Evolutionary conservation across 176 grass and related monocot species (phyloP).

Genomic region (Tillandsia leiboldiana): DNA sequence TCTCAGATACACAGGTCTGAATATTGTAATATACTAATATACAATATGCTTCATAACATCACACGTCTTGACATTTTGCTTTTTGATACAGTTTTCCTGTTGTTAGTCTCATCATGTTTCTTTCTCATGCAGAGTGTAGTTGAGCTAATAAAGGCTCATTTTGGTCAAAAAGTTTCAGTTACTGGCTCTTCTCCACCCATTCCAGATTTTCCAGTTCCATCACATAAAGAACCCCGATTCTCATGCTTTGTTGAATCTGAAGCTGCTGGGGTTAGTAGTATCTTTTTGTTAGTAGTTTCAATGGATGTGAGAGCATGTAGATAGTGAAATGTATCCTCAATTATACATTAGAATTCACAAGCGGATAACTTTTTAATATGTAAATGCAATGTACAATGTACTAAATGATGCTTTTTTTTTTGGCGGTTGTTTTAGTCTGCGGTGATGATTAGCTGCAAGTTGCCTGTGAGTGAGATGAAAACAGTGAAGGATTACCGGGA

Average conservation of each 20-base stretch:
- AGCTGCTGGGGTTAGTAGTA: conserved; percentile 77
- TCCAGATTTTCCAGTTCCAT: conserved; percentile 76
- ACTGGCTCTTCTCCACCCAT: conserved; percentile 42
- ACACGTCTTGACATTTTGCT: too few relatives aligned
- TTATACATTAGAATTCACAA: too few relatives aligned
- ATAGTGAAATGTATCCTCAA: background rate
- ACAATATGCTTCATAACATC: too few relatives aligned
- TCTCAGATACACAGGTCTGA: conserved; percentile 64
- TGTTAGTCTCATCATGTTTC: background rate
- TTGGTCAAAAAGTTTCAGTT: conserved; percentile 57
- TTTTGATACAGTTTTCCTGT: background rate
- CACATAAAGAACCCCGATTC: conserved; percentile 84
- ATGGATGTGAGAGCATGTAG: conserved; percentile 3
- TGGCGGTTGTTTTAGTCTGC: conserved; percentile 63
- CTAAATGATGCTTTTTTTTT: conserved; percentile 10
- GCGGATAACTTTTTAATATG: too few relatives aligned
- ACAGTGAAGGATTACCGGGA: conserved; percentile 86
- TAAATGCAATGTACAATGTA: background rate
- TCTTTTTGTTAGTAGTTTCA: conserved; percentile 1
- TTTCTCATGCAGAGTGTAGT: conserved; percentile 49
- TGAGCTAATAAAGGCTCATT: conserved; percentile 93
- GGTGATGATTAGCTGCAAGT: conserved; percentile 96
- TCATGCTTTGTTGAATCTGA: conserved; percentile 99
- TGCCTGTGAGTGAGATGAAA: conserved; percentile 69
- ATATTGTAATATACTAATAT: conserved; percentile 3